phyloP scores from a whole-genome alignment of 805 yeast species.

The Cyberlindnera lachancei region DNA sequence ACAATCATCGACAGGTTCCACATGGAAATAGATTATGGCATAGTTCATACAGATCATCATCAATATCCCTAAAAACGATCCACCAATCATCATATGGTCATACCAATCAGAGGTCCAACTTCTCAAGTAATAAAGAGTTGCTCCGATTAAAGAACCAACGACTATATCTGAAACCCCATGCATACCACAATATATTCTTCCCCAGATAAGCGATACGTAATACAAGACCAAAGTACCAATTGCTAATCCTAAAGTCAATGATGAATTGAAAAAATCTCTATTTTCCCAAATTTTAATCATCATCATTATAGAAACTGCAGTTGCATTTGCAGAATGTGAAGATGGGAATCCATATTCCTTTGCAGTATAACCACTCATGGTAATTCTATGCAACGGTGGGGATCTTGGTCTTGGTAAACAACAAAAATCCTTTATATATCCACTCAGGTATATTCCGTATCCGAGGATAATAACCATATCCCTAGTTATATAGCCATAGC shows the following conservation, averaged over 20 bases:
- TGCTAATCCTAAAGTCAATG: constrained; percentile 8
- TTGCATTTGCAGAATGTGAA: constrained; percentile 91
- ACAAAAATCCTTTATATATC: constrained; percentile 71
- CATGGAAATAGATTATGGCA: constrained; percentile 56
- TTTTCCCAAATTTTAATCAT: constrained; percentile 15
- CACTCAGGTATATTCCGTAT: constrained; percentile 56
- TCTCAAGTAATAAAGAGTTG: constrained; percentile 42
- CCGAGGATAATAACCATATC: constrained; percentile 65
- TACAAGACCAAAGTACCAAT: constrained; percentile 33
- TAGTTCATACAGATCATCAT: constrained; percentile 34
- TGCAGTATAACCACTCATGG: constrained; percentile 85
- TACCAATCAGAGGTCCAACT: constrained; percentile 30
- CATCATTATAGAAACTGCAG: constrained; percentile 61
- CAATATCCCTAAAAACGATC: constrained; percentile 27
- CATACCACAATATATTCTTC: constrained; percentile 94
- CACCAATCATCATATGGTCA: constrained; percentile 36
- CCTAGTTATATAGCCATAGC: constrained; percentile 47
- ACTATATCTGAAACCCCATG: constrained; percentile 81
- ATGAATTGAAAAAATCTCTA: constrained; percentile 5
- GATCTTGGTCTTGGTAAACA: constrained; percentile 90
- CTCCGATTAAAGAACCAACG: constrained; percentile 62
- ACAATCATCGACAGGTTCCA: constrained; percentile 84
- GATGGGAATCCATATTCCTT: constrained; percentile 94
- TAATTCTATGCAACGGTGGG: constrained; percentile 86
- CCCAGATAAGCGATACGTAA: constrained; percentile 59